Conservation (phyloP, 169 alveolate genomes). For the Plasmodium yoelii region DNA sequence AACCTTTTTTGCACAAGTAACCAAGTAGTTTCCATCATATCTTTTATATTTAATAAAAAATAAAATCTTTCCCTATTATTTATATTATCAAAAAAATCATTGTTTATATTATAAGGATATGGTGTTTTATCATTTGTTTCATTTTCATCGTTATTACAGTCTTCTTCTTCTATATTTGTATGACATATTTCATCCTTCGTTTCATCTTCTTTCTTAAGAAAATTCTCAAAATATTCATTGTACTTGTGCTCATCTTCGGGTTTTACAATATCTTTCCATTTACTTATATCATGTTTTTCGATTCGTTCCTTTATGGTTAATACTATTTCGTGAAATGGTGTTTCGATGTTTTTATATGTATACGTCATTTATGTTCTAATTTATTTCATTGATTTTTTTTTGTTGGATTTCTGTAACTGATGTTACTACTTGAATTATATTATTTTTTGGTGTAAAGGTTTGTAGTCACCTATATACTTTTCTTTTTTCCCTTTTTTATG, state of each 20-base stretch:
- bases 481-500: no score
- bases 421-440: no score
- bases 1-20: constrained; percentile 79
- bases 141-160: background rate
- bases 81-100: constrained; percentile 50
- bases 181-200: background rate
- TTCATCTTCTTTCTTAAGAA: constrained; percentile 9
- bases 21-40: constrained; percentile 86
- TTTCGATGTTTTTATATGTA: no score
- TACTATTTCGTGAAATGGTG: constrained; percentile 40
- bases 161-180: background rate
- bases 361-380: constrained; percentile 11
- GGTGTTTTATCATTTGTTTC: background rate
- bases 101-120: constrained; percentile 27
- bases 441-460: no score
- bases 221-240: constrained; percentile 43
- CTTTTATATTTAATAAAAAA: constrained; percentile 70
- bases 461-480: no score
- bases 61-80: constrained; percentile 74
- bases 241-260: constrained; percentile 57
- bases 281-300: constrained; percentile 59
- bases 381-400: constrained; percentile 44
- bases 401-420: background rate
- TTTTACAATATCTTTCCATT: constrained; percentile 60
- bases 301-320: constrained; percentile 54